Evolutionary conservation across 2,329 filamentous ascomycete species (phyloP), one percentile per base, ranked within the genome.

Genomic region (Daldinia eschscholtzii): DNA sequence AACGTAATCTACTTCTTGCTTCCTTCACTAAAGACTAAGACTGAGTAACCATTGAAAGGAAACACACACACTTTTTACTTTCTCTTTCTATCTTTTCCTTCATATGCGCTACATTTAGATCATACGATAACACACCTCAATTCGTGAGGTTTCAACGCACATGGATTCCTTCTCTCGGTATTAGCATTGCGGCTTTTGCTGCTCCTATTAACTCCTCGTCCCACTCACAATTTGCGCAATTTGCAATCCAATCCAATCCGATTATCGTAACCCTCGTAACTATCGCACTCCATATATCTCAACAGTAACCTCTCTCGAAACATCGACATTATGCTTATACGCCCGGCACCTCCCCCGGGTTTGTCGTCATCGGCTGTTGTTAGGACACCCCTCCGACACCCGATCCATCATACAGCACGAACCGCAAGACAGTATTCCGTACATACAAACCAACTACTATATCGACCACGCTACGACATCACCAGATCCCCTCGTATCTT

Each of bases 81-180:
- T 53, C 28, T 37, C 10, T 48, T 28, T 39, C 53, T 37, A 23
- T 41, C 57, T 60, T 35, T 42, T n/a, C 15, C 28, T 35, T 42
- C 35, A 28, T 57, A 28, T 28, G 53, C 23, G 23, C 23, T 57
- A 57, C 53, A 28, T 23, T 26, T 59, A 48, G 10, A n/a, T 33
- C 55, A 58, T 57, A 46, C 10, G 20, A 6, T 35, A 33, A 33
- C 9, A 6, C 41, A 70, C 57, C 62, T 65, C 57, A 35, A 62
- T 33, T 46, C 56, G 4, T 50, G 65, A 69, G 61, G 70, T 48
- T 59, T 48, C 56, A 58, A 61, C 28, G 35, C 68, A 72, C 57
- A 79, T 79, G 77, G 77, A 76, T 74, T 64, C 58, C 55, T 66
- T 63, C 60, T 56, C 57, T 56, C 73, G 68, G 64, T 77, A 73